phyloP scores from a whole-genome alignment of 257 asterid species.

The Solanum clarkiae region DNA sequence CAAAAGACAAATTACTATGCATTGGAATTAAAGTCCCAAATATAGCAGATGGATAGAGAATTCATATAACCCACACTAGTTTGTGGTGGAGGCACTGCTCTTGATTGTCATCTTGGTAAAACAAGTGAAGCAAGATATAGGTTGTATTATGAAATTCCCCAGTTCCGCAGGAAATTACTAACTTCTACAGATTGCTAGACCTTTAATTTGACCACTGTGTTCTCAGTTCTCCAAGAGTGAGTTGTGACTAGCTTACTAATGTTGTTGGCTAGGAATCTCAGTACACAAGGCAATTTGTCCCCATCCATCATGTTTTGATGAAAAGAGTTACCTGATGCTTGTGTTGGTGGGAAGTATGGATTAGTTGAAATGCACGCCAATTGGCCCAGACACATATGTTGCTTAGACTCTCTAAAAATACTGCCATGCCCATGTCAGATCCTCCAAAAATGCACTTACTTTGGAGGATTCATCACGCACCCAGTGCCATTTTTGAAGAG shows the following conservation, averaged over 20 bases:
- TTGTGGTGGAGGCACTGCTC: not conserved
- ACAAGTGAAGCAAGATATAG: not conserved
- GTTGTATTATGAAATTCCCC: not conserved
- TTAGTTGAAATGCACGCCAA: not conserved
- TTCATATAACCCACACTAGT: not conserved
- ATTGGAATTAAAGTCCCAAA: not conserved
- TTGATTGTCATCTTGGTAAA: not conserved
- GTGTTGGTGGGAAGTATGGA: not conserved
- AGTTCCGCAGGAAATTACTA: not conserved
- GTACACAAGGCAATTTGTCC: not conserved
- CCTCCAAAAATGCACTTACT: not conserved
- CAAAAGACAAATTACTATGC: not conserved
- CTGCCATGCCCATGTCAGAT: not conserved
- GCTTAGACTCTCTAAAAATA: not conserved
- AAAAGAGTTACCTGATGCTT: not conserved
- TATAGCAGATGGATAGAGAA: not conserved
- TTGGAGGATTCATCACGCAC: not conserved
- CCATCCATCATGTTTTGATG: not conserved
- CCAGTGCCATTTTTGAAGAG: not conserved
- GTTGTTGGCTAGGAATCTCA: not conserved
- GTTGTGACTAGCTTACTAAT: not conserved
- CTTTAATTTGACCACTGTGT: not conserved
- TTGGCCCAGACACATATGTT: not conserved
- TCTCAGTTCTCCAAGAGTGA: not conserved
- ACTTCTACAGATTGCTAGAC: not conserved